Evolutionary conservation across 768 basidiomycete genomes (phyloP).

Genomic region (Pisolithus marmoratus): DNA sequence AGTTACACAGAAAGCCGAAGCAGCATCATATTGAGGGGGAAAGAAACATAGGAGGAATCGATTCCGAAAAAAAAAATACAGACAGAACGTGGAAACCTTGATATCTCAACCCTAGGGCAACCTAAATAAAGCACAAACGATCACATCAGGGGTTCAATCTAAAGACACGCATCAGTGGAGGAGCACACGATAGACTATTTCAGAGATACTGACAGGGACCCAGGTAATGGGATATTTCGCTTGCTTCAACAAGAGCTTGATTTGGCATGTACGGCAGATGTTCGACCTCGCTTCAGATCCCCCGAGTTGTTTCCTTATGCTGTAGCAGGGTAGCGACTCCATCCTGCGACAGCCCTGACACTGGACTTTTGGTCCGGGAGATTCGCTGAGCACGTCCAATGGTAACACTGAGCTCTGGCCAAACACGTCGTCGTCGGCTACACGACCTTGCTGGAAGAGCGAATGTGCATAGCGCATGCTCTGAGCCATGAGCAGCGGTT

Average conservation of each 20-base stretch:
- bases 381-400: constrained; percentile 23
- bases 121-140: not conserved
- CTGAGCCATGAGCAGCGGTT: constrained; percentile 12
- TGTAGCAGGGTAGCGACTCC: constrained; percentile 27
- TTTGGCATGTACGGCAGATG: constrained; percentile 25
- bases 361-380: constrained; percentile 16
- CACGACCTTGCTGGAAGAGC: constrained; percentile 23
- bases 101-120: not conserved
- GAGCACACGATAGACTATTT: not conserved
- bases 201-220: constrained; percentile 9
- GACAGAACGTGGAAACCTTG: not conserved
- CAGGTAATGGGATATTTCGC: constrained; percentile 15
- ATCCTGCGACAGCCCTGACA: constrained; percentile 22
- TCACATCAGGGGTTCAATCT: not conserved
- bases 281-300: constrained; percentile 20
- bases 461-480: constrained; percentile 27
- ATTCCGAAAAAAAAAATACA: not conserved
- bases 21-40: not conserved
- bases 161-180: not conserved
- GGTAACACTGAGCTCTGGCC: constrained; percentile 16
- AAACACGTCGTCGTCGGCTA: constrained; percentile 20
- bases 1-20: too few species aligned
- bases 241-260: constrained; percentile 25
- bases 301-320: constrained; percentile 6
- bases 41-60: not conserved